Evolutionary conservation across 257 asterid species (phyloP).

Genomic region (Catharanthus roseus): DNA sequence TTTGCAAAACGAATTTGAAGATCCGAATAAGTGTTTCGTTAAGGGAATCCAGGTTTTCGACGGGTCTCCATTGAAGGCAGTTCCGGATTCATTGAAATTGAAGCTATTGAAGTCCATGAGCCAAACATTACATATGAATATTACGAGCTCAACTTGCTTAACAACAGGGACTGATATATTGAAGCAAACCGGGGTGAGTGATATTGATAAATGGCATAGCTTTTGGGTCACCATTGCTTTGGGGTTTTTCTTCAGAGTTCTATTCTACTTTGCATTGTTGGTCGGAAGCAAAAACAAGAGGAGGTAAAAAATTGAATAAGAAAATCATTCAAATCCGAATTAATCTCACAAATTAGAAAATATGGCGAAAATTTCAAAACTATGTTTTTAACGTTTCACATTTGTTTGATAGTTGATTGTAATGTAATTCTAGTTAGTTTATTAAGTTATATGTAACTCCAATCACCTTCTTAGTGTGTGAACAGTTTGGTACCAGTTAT

Average conservation of each 20-base stretch:
- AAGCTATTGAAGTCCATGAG: slow-evolving; percentile 32
- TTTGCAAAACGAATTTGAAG: slow-evolving; percentile 32
- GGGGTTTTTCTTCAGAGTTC: slow-evolving; percentile 49
- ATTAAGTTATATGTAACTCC: background rate
- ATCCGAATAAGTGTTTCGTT: slow-evolving; percentile 30
- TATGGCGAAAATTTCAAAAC: too few species aligned
- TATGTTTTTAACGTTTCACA: background rate
- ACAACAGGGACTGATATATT: slow-evolving; percentile 33
- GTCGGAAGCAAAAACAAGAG: slow-evolving; percentile 46
- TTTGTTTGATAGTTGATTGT: slow-evolving; percentile 7
- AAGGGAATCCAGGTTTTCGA: slow-evolving; percentile 36
- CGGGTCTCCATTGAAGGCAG: slow-evolving; percentile 25
- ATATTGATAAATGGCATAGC: slow-evolving; percentile 32
- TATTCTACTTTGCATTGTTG: slow-evolving; percentile 35
- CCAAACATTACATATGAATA: slow-evolving; percentile 25
- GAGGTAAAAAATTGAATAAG: slow-evolving; percentile 22
- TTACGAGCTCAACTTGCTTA: slow-evolving; percentile 32
- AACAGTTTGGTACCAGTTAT: background rate
- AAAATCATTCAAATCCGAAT: too few species aligned
- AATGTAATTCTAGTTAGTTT: background rate
- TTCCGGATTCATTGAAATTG: slow-evolving; percentile 28
- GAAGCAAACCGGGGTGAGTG: slow-evolving; percentile 30
- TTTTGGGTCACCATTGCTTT: slow-evolving; percentile 34
- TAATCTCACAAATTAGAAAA: too few species aligned
- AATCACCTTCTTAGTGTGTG: slow-evolving; percentile 5